These are phyloP conservation scores for Salvia miltiorrhiza DNA, from an alignment of 257 asterid genomes.

Conservation along the genomic window DNA sequence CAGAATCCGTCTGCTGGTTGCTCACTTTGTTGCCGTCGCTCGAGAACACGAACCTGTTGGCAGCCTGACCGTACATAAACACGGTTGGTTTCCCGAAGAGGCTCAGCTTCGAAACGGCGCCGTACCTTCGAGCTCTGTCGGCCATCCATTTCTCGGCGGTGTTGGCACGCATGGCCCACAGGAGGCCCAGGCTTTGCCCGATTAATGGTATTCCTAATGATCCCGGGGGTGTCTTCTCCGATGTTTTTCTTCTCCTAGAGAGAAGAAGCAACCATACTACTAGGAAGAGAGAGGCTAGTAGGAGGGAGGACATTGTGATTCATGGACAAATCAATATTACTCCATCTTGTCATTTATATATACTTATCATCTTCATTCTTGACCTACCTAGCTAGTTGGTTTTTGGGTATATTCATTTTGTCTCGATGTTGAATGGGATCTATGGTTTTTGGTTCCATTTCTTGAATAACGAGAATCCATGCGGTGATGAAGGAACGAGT, in stretches of 20 bases:
- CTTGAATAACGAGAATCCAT: no score
- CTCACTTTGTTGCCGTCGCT: slow-evolving; percentile 38
- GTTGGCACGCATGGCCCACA: slow-evolving; percentile 70
- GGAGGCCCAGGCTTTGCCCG: slow-evolving; percentile 63
- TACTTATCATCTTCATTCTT: background rate
- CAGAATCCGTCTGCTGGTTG: slow-evolving; percentile 52
- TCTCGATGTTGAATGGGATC: background rate
- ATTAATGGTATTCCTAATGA: slow-evolving; percentile 59
- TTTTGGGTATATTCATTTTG: background rate
- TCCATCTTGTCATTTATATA: background rate
- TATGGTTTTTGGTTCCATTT: background rate
- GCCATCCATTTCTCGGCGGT: slow-evolving; percentile 61
- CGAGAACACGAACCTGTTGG: slow-evolving; percentile 62
- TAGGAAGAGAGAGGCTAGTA: slow-evolving; percentile 31
- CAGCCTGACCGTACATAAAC: slow-evolving; percentile 69
- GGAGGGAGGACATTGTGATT: slow-evolving; percentile 25
- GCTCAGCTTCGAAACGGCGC: slow-evolving; percentile 58
- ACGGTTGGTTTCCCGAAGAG: slow-evolving; percentile 73
- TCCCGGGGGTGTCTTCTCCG: slow-evolving; percentile 53
- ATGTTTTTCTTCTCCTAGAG: slow-evolving; percentile 21
- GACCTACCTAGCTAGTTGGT: background rate
- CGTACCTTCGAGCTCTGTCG: slow-evolving; percentile 47
- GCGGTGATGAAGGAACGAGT: no score
- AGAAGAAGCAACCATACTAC: slow-evolving; percentile 15
- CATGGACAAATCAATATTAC: background rate